Evolutionary conservation across 352 stramenopile genomes (phyloP), one percentile per base, ranked within the genome.

Genomic region (Blastocystis sp.): DNA sequence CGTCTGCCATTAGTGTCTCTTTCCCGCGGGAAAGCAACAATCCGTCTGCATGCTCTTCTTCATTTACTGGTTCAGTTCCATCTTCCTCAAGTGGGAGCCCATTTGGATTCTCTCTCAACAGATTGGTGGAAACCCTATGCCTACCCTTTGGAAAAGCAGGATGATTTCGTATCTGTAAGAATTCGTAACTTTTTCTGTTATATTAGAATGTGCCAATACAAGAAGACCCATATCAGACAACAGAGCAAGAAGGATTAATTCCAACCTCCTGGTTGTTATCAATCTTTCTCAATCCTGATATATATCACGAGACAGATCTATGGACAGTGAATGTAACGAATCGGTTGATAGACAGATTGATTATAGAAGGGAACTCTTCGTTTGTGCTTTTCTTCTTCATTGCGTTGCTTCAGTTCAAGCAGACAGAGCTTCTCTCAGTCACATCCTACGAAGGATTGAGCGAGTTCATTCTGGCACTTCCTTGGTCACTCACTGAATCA

Each of bases 1-100:
- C 73, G 73, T 66, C 48, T 84, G 22, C 73, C 73, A 22, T 24
- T 84, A 9, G 48, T 84, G 35, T 84, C 73, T 1, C 24, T 84
- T 60, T 84, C 73, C 56, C 73, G 73, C 33, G 73, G 73, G 48
- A 84, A 68, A 13, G 33, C 73, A 9, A 42, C 27, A 1, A 22
- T 56, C 13, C 73, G 73, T 11, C 22, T 66, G 1, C 73, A 84
- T 27, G n/a, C 48, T 58, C 48, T 84, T 24, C 37, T 84, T 24
- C 56, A 35, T 13, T 57, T 69, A 56, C 51, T 84, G 15, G 48
- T 68, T 15, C 24, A 15, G 27, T 84, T 84, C 33, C 48, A 66
- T 37, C 6, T 48, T 42, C 73, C 73, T 9, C 15, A 4, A 4
- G 30, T 84, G 3, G 57, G 6, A 7, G 17, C 30, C 13, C 73